Evolutionary conservation across 2,329 filamentous ascomycete genomes (phyloP).

Genomic region (Ophiostoma australiae): DNA sequence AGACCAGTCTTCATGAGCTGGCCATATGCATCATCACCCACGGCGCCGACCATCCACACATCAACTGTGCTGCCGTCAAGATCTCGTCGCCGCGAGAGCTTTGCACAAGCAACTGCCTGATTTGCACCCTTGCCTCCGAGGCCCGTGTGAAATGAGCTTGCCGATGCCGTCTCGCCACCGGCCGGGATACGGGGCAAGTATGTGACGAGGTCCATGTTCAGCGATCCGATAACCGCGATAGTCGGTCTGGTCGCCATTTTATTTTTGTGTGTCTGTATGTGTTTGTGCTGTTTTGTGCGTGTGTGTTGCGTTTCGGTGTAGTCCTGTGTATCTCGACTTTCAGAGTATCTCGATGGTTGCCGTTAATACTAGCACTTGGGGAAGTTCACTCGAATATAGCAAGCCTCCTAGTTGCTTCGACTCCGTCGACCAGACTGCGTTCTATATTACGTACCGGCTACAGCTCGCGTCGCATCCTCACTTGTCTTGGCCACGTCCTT

Average conservation of each 20-base stretch:
- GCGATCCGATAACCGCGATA: constrained; percentile 83
- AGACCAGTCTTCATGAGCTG: constrained; percentile 55
- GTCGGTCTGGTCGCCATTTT: constrained; percentile 33
- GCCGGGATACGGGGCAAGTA: constrained; percentile 77
- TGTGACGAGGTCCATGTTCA: constrained; percentile 91
- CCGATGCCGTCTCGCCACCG: constrained; percentile 82
- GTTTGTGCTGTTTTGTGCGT: background rate
- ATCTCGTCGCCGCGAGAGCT: constrained; percentile 60
- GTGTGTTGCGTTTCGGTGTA: background rate
- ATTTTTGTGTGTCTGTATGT: background rate
- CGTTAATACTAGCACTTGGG: background rate
- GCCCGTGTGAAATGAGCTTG: constrained; percentile 70
- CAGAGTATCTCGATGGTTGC: background rate
- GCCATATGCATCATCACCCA: constrained; percentile 65
- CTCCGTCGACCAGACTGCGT: background rate
- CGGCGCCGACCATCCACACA: constrained; percentile 71
- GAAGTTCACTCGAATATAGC: background rate
- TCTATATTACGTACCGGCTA: background rate
- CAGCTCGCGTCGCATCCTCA: background rate
- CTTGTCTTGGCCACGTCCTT: background rate
- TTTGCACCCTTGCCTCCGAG: constrained; percentile 94
- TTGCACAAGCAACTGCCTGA: constrained; percentile 83
- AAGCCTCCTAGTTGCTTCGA: background rate
- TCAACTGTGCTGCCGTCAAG: constrained; percentile 32
- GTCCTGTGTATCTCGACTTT: background rate